Evolutionary conservation across 225 moss, liverwort and hornwort genomes (phyloP), one percentile per base, ranked within the genome.

Genomic region (Antitrichia curtipendula): DNA sequence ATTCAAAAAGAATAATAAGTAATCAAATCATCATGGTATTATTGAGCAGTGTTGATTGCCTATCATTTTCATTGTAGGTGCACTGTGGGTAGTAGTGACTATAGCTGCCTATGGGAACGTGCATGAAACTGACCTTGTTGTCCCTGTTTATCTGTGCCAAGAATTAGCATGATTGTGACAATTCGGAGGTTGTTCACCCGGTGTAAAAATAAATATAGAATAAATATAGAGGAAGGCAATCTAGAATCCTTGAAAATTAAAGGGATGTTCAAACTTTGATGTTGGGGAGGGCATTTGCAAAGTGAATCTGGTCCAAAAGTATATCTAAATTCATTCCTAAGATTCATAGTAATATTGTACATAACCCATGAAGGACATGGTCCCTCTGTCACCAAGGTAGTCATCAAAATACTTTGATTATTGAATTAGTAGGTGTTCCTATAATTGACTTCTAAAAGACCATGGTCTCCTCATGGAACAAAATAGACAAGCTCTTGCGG

Each of bases 341-440:
- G 34, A 29, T 45, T 72, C 31, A 31, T 4, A 29, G 31, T 6
- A 50, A 1, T 19, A 4, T 31, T 45, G 19, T 16, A 70, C 27
- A 16, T 71, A 8, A 17, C 2, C 6, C 0, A 19, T 1, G 6
- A 29, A 47, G 31, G 45, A 16, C 0, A 10, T 0, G 0, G 2
- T 45, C 10, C 1, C 4, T 0, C n/a, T 3, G 8, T 45, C 16
- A 45, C 1, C 1, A 27, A 70, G 16, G 27, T 71, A 9, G 28
- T 16, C 17, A 45, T 4, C 1, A 43, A 71, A 28, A 43, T 43
- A 41, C 3, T 43, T 12, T 0, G 0, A 25, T 40, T 25, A 7
- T 25, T 41, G 41, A 41, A 41, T 3, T 1, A 23, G 2, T 13
- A 4, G 1, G n/a, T 66, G 15, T 69, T 69, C 40, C 8, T 40